phyloP scores from a whole-genome alignment of 805 yeast species.

The Hemisphaericaspora nanyangensis region DNA sequence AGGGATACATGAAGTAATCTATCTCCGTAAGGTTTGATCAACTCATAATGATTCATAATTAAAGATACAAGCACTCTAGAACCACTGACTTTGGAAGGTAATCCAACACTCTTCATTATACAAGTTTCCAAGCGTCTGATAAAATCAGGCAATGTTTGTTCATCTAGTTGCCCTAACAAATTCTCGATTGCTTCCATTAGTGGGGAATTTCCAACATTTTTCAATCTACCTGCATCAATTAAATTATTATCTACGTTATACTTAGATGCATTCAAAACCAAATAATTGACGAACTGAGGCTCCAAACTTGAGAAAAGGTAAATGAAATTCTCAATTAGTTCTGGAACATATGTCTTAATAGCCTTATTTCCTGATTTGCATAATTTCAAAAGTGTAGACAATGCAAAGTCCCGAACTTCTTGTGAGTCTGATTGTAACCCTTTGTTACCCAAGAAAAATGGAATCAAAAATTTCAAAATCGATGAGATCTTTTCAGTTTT shows the following conservation, averaged over 20 bases:
- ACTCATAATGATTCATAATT: conserved; percentile 49
- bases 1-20: conserved; percentile 55
- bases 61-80: conserved; percentile 67
- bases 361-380: conserved; percentile 61
- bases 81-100: conserved; percentile 88
- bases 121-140: conserved; percentile 50
- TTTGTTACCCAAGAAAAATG: conserved; percentile 72
- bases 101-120: conserved; percentile 70
- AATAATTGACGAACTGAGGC: conserved; percentile 84
- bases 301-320: conserved; percentile 80
- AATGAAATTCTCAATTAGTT: conserved; percentile 64
- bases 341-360: conserved; percentile 64
- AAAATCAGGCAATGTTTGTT: conserved; percentile 43
- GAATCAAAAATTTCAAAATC: conserved; percentile 58
- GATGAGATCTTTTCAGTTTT: conserved; percentile 39
- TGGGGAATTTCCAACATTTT: conserved; percentile 76
- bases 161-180: conserved; percentile 55
- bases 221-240: conserved; percentile 74
- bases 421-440: conserved; percentile 85
- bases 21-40: conserved; percentile 53
- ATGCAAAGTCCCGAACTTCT: conserved; percentile 73
- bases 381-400: conserved; percentile 68
- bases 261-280: conserved; percentile 84
- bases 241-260: conserved; percentile 68
- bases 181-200: conserved; percentile 83